A percentile compares a stretch with the other conserved stretches of the same genome.
Conservation (phyloP, 371 early-diverging fungal species). For the Saksenaea vasiformis region DNA sequence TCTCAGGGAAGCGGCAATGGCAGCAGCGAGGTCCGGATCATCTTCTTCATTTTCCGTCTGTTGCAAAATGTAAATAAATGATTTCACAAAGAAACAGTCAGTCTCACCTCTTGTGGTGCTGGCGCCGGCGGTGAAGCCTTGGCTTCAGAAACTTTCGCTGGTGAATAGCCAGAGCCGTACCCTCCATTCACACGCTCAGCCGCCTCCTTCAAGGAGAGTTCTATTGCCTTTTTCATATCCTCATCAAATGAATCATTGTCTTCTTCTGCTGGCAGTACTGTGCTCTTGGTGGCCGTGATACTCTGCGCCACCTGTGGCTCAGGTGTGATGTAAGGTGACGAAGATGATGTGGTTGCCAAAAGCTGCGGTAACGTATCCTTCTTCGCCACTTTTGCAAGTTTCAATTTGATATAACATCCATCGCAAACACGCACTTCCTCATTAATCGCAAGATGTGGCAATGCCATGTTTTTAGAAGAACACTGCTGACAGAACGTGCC, state of each 20-base stretch:
- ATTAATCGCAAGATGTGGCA: constrained; percentile 88
- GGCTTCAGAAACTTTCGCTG: constrained; percentile 10
- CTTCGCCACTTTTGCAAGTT: constrained; percentile 45
- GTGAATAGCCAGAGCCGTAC: constrained; percentile 15
- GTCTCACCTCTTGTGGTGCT: not conserved
- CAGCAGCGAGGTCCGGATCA: constrained; percentile 89
- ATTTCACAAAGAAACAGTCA: not conserved
- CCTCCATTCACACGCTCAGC: constrained; percentile 55
- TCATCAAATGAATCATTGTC: constrained; percentile 69
- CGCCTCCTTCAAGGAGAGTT: constrained; percentile 80
- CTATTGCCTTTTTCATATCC: constrained; percentile 90
- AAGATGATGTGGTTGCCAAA: constrained; percentile 1
- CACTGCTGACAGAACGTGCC: constrained; percentile 91
- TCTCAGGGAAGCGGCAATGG: constrained; percentile 90
- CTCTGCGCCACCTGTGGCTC: not conserved
- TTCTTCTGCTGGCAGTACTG: not conserved
- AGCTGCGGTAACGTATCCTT: constrained; percentile 13
- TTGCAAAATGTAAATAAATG: not conserved
- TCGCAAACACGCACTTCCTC: constrained; percentile 95
- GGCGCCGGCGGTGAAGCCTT: not conserved
- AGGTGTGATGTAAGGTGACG: not conserved
- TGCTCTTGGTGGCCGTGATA: not conserved
- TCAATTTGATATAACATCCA: constrained; percentile 77
- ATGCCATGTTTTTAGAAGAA: constrained; percentile 80
- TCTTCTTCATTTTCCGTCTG: constrained; percentile 44